These are phyloP conservation scores for Paraleonurus japonicus DNA, from an alignment of 257 asterid genomes.

Conservation along the genomic window DNA sequence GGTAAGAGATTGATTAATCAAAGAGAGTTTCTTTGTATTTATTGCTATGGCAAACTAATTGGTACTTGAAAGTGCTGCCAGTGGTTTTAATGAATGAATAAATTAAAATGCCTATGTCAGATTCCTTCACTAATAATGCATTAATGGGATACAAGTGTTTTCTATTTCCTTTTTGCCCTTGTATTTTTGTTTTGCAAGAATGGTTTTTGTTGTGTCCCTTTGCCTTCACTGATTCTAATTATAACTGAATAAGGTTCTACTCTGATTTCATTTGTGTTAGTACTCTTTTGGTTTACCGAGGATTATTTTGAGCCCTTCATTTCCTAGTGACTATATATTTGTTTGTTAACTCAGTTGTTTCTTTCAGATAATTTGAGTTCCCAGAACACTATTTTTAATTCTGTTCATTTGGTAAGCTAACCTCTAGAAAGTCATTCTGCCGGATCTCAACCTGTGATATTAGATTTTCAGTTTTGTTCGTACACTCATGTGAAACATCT, in stretches of 20 bases:
- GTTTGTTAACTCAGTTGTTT: conserved; percentile 1
- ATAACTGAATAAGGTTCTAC: conserved; percentile 1
- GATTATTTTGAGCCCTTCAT: conserved; percentile 1
- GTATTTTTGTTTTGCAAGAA: neutral
- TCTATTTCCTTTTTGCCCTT: neutral
- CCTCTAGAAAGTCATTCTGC: conserved; percentile 7
- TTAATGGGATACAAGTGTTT: neutral
- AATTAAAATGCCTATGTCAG: neutral
- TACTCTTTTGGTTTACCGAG: neutral
- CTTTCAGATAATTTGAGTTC: neutral
- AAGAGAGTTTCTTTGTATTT: conserved; percentile 9
- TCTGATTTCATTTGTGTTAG: conserved; percentile 12
- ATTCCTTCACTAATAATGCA: conserved; percentile 3
- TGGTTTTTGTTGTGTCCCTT: neutral
- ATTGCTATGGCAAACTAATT: conserved; percentile 16
- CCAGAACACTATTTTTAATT: neutral
- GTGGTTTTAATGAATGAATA: neutral
- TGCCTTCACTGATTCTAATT: conserved; percentile 9
- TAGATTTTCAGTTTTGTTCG: neutral
- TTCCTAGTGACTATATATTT: neutral
- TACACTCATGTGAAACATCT: conserved; percentile 17
- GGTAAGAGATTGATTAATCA: conserved; percentile 46
- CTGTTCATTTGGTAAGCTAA: neutral
- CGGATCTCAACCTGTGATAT: neutral
- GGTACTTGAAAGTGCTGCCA: neutral